A percentile compares a stretch with the other conserved stretches of the same genome.
Evolutionary conservation across 139 green algal genomes (phyloP).

Genomic region (Ulvella scutata): DNA sequence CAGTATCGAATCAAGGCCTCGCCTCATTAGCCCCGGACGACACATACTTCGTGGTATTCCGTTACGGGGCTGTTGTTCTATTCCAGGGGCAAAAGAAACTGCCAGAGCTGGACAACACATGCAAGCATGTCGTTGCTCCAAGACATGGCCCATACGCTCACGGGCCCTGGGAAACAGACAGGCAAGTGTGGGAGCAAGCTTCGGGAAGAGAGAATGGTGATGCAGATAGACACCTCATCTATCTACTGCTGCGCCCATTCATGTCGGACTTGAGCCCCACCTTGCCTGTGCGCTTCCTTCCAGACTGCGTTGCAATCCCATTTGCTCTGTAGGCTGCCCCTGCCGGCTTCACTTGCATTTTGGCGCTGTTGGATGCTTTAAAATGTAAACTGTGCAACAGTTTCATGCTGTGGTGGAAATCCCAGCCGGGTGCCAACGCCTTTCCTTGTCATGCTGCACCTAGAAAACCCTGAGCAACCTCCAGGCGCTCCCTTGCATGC

Average conservation of each 20-base stretch:
- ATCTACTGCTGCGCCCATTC: neutral
- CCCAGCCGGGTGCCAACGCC: too few relatives aligned
- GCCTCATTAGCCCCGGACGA: neutral
- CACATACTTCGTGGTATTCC: conserved; percentile 2
- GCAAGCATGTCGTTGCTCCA: neutral
- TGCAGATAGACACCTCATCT: neutral
- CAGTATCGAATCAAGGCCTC: too few relatives aligned
- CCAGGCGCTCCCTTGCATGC: too few relatives aligned
- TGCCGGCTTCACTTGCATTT: too few relatives aligned
- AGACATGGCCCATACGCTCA: neutral
- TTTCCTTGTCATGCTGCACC: too few relatives aligned
- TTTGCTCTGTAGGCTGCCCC: too few relatives aligned
- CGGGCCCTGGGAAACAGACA: conserved; percentile 1
- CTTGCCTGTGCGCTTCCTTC: neutral
- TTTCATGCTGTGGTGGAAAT: too few relatives aligned
- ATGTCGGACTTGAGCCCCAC: neutral
- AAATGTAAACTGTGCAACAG: too few relatives aligned
- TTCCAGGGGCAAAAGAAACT: neutral
- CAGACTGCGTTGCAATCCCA: too few relatives aligned
- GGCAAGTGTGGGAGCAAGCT: neutral
- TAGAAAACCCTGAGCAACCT: too few relatives aligned
- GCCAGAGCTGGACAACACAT: neutral
- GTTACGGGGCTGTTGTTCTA: neutral
- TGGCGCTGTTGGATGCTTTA: too few relatives aligned
- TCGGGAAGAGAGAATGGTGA: neutral